Percentiles rank a stretch among this genome's conserved stretches.
These are phyloP conservation scores for Penicillium verhagenii DNA, from an alignment of 495 filamentous ascomycete species.

Conservation along the genomic window DNA sequence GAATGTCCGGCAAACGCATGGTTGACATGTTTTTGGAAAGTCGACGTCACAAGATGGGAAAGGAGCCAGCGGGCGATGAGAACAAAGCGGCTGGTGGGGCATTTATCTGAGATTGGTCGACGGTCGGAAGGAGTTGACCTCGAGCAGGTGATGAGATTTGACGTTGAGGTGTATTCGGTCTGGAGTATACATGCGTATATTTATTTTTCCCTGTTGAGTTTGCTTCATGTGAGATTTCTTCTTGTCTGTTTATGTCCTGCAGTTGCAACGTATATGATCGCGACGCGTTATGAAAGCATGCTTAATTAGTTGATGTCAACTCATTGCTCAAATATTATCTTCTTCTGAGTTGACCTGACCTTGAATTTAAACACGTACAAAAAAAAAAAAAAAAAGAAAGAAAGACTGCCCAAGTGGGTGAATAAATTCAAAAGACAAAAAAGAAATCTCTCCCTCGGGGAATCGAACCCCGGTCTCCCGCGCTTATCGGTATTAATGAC, in stretches of 20 bases:
- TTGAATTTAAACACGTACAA: too few species aligned
- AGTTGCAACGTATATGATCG: background rate
- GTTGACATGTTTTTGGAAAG: conserved; percentile 60
- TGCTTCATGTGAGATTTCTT: background rate
- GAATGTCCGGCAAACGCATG: conserved; percentile 55
- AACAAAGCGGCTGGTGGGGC: conserved; percentile 13
- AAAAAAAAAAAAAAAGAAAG: background rate
- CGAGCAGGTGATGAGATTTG: too few species aligned
- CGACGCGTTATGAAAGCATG: background rate
- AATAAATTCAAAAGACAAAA: conserved; percentile 8
- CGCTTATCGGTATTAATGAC: conserved; percentile 42
- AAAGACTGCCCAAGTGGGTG: background rate
- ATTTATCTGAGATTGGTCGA: conserved; percentile 23
- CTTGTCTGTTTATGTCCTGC: background rate
- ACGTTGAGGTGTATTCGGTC: too few species aligned
- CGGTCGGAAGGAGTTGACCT: background rate
- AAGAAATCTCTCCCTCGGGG: conserved; percentile 46
- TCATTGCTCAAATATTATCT: background rate
- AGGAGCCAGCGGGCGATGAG: background rate
- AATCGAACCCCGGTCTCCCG: conserved; percentile 57
- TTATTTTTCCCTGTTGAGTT: conserved; percentile 17
- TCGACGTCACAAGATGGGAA: conserved; percentile 44
- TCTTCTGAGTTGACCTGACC: background rate
- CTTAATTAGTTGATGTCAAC: background rate
- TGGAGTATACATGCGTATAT: background rate